Conservation (phyloP, 2,329 filamentous ascomycete species). For the Aspergillus quadrilineatus region DNA sequence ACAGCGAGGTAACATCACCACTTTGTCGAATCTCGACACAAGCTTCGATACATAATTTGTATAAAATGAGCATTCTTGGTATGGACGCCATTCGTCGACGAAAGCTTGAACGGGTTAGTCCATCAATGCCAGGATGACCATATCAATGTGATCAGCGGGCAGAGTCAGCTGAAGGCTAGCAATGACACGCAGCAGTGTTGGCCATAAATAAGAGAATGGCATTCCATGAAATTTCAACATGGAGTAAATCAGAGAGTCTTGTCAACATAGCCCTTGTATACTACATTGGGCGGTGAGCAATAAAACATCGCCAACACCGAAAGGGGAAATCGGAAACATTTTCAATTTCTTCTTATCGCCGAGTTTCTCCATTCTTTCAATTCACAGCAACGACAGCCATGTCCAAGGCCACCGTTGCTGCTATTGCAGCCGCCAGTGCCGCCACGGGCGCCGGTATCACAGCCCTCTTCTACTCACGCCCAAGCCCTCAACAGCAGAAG, state of each 20-base stretch:
- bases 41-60: no score
- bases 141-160: neutral
- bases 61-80: neutral
- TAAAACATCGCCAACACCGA: neutral
- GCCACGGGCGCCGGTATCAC: slow-evolving; percentile 74
- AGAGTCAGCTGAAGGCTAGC: neutral
- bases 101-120: neutral
- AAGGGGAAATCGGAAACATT: neutral
- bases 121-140: neutral
- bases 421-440: slow-evolving; percentile 73
- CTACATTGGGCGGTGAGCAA: neutral
- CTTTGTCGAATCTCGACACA: neutral
- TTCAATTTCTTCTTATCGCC: neutral
- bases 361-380: neutral
- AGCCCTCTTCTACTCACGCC: slow-evolving; percentile 60
- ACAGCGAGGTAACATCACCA: neutral
- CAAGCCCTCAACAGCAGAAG: slow-evolving; percentile 26
- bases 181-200: neutral
- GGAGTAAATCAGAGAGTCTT: neutral
- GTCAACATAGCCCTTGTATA: neutral
- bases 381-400: slow-evolving; percentile 50
- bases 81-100: neutral
- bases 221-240: neutral
- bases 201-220: neutral
- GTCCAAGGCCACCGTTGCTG: slow-evolving; percentile 75